phyloP scores from a whole-genome alignment of 768 basidiomycete species.

The Suillus sp. region DNA sequence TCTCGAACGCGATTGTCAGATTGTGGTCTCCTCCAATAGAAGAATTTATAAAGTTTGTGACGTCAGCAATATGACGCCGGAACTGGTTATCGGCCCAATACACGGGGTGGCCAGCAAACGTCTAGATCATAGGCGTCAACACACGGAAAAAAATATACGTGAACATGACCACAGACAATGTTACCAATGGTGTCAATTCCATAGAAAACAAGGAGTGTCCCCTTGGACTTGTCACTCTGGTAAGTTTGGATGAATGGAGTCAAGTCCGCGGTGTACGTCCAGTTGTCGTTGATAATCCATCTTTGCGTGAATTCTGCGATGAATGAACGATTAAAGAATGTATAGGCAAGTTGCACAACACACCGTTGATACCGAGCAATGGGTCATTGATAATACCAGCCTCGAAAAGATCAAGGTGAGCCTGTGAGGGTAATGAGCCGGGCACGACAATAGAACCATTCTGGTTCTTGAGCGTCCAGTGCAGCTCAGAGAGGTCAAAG shows the following conservation, averaged over 20 bases:
- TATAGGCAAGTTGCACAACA: constrained; percentile 10
- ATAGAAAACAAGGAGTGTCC: constrained; percentile 52
- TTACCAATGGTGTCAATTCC: constrained; percentile 61
- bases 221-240: constrained; percentile 24
- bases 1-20: constrained; percentile 53
- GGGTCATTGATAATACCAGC: constrained; percentile 58
- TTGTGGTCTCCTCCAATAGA: constrained; percentile 40
- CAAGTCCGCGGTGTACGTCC: constrained; percentile 60
- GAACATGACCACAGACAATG: constrained; percentile 40
- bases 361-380: constrained; percentile 55
- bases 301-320: constrained; percentile 52
- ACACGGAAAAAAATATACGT: neutral
- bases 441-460: constrained; percentile 58
- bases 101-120: constrained; percentile 50
- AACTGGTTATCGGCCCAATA: constrained; percentile 64
- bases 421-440: constrained; percentile 52
- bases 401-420: constrained; percentile 52
- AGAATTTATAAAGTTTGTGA: constrained; percentile 43
- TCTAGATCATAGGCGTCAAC: constrained; percentile 33
- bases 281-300: constrained; percentile 58
- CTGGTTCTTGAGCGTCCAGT: constrained; percentile 56
- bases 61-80: constrained; percentile 54
- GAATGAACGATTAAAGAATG: neutral
- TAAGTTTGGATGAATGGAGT: constrained; percentile 41
- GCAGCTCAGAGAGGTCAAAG: constrained; percentile 47